phyloP scores from a whole-genome alignment of 2,329 filamentous ascomycete genomes.

The Aspergillus brasiliensis region DNA sequence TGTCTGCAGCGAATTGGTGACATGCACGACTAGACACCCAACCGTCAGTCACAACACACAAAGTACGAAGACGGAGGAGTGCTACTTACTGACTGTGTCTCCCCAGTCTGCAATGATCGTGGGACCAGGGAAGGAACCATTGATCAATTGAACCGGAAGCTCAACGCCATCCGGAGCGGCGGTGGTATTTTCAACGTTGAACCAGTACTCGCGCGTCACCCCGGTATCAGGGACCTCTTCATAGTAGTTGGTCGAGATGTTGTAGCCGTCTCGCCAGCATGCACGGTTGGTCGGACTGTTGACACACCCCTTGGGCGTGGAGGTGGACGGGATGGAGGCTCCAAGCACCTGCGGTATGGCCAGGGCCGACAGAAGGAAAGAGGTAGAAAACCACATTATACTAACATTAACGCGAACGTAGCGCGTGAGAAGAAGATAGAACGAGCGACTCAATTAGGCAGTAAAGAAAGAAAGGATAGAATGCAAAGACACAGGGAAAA shows the following conservation, averaged over 20 bases:
- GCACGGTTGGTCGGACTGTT: neutral
- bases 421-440: neutral
- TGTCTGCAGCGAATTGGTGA: constrained; percentile 52
- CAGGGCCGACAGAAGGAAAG: neutral
- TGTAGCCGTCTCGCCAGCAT: constrained; percentile 13
- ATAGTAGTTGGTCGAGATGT: constrained; percentile 39
- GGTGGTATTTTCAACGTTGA: constrained; percentile 17
- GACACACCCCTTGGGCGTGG: neutral
- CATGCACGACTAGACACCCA: constrained; percentile 51
- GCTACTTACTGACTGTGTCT: constrained; percentile 36
- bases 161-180: constrained; percentile 30
- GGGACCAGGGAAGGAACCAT: constrained; percentile 68
- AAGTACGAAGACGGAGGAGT: too few relatives aligned
- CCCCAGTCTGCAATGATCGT: constrained; percentile 67
- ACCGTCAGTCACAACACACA: neutral
- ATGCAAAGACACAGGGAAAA: too few relatives aligned
- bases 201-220: constrained; percentile 20
- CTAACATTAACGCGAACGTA: neutral
- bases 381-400: neutral
- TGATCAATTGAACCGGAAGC: constrained; percentile 56
- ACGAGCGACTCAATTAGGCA: neutral
- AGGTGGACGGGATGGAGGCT: neutral
- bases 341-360: neutral
- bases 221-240: constrained; percentile 21
- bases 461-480: neutral